Percentiles rank a stretch among this genome's conserved stretches.
These are phyloP conservation scores for Monilinia aucupariae DNA, from an alignment of 2,329 filamentous ascomycete species.

Conservation along the genomic window DNA sequence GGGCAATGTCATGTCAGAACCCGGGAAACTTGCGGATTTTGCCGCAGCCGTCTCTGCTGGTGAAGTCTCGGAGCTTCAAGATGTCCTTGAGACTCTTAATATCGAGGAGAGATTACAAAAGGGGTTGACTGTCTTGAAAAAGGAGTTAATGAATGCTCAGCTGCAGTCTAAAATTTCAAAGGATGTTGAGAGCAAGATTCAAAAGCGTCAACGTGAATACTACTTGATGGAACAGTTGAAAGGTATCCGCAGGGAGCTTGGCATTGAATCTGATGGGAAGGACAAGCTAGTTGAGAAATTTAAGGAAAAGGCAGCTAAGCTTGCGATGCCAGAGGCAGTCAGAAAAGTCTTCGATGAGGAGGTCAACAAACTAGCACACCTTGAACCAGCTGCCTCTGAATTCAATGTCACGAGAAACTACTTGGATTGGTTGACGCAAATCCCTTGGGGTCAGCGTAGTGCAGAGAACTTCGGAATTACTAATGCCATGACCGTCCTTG, in stretches of 20 bases:
- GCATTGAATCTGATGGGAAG: slow-evolving; percentile 95
- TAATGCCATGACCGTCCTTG: slow-evolving; percentile 82
- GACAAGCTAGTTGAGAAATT: slow-evolving; percentile 98
- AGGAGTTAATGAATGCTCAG: slow-evolving; percentile 97
- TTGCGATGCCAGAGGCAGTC: slow-evolving; percentile 95
- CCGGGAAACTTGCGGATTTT: slow-evolving; percentile 92
- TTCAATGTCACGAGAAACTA: slow-evolving; percentile 99
- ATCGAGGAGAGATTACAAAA: slow-evolving; percentile 91
- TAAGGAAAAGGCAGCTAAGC: slow-evolving; percentile 85
- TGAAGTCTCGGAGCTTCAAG: slow-evolving; percentile 85
- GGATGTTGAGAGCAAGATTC: slow-evolving; percentile 95
- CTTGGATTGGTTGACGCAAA: slow-evolving; percentile 96
- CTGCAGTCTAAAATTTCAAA: slow-evolving; percentile 96
- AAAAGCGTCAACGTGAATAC: slow-evolving; percentile 94
- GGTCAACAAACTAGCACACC: slow-evolving; percentile 89
- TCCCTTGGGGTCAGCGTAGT: slow-evolving; percentile 93
- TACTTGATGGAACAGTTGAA: slow-evolving; percentile 99
- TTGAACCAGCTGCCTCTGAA: slow-evolving; percentile 93
- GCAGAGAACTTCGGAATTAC: slow-evolving; percentile 95
- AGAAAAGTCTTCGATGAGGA: slow-evolving; percentile 98
- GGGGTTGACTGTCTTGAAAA: slow-evolving; percentile 87
- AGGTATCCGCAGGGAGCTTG: slow-evolving; percentile 89
- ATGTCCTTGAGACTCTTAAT: slow-evolving; percentile 81
- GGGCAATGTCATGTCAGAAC: slow-evolving; percentile 91
- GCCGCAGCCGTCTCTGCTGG: slow-evolving; percentile 94